Evolutionary conservation across 345 rosid genomes (phyloP), one percentile per base, ranked within the genome.

Genomic region (Citrus cavaleriei): DNA sequence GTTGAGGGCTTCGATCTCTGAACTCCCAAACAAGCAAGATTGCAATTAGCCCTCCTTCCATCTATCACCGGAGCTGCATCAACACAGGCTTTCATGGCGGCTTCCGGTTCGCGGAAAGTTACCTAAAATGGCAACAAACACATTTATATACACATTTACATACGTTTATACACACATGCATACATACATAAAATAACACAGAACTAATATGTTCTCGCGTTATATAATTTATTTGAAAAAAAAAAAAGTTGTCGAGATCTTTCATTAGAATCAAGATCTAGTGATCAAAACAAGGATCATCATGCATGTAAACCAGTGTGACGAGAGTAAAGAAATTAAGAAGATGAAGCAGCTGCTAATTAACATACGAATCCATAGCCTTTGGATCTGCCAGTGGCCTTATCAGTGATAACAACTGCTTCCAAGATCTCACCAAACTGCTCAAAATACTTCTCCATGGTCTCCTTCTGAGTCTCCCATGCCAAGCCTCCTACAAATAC

Each of bases 1-100:
- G 98, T 93, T 69, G 98, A 92, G 76, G 98, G 98, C 84, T 95
- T 93, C 80, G 98, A 95, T 95, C 97, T 93, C 83, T 95, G 98
- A 80, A 90, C 89, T 81, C 99, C 99, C 82, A 95, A 83, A 74
- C 93, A 95, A 21, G 97, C 99, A 77, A 95, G 97, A 82, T 95
- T 95, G 84, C 99, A 95, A 72, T 93, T 95, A 28, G 99, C 98
- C 84, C 97, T 92, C 83, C 99, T 91, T 58, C 99, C 99, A 82
- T 95, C 99, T 40, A 95, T 95, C 77, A 95, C 98, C 4, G 99
- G 98, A 79, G 97, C 89, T 72, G 98, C 93, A 87, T 95, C 97
- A 35, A 89, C 91, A 77, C 99, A 95, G 25, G 99, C 98, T 75
- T 90, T 91, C 91, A 89, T 92, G 72, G 99, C 99, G 4, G 98